Base-by-base conservation (phyloP, 139 green algal genomes). In the Bryopsis sp. region DNA sequence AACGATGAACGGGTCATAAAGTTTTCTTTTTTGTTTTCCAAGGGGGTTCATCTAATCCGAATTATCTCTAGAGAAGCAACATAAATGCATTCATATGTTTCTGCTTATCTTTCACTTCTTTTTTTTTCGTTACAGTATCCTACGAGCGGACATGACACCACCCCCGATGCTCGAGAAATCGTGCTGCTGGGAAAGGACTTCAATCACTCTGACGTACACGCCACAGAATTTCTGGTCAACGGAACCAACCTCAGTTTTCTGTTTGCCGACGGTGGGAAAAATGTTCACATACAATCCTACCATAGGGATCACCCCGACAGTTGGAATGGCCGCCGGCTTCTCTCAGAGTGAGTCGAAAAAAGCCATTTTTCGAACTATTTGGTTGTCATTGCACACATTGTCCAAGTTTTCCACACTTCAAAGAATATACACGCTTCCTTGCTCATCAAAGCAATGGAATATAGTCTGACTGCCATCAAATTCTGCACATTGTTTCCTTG, bases 201-300 rank as follows among this genome's bases (percentile, higher is more conserved):
- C 26, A 28, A 69, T n/a, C 15, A 69, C 22, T 11, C 62, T 32
- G 62, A 69, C 54, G 62, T 69, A 7, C 54, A 58, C 26, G 11
- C 62, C 22, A 69, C 62, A n/a, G 62, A 69, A 24, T 69, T 69
- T 57, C 62, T 69, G 37, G 38, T 69, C 3, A 69, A 69, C 26
- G 62, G 62, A 35, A 39, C 33, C 11, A 69, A 19, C 6, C n/a
- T 69, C 6, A 34, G 62, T 19, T 69, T 58, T 36, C 39, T 69
- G 15, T 69, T 38, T 34, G 62, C 62, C 4, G 62, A 69, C 54
- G 62, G 62, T 36, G 62, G 62, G 26, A 15, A 31, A 8, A 69
- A 69, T 35, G 15, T 69, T 6, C 38, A 54, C 38, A 15, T 69
- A 11, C 62, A 69, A 47, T 35, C 6, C n/a, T 69, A 69, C 37